Evolutionary conservation across 1,284 basidiomycete genomes (phyloP), one percentile per base, ranked within the genome.

Genomic region (Rhizoctonia solani): DNA sequence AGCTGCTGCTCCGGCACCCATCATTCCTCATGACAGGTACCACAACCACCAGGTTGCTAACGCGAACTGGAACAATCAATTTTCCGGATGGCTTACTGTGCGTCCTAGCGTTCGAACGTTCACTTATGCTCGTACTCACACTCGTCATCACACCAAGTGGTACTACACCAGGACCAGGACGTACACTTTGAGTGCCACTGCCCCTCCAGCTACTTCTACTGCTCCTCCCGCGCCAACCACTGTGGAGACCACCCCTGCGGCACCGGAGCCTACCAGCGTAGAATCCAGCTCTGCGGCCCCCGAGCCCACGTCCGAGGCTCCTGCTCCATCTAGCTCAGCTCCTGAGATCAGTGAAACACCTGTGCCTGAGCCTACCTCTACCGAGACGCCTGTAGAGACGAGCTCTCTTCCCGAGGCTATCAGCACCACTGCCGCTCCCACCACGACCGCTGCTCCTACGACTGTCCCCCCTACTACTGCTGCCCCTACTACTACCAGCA

Each of bases 61-160:
- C 5, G 29, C 49, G 13, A 25, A 56, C 25, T 56, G 54, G 54
- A 44, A 19, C 39, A 41, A 63, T 19, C 52, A 49, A 49, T 21
- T 41, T 8, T 56, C 54, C 13, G 6, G n/a, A 16, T 56, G 54
- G 54, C n/a, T 27, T 23, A 14, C 30, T 50, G 59, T 52, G 59
- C 59, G 59, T 63, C 59, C 59, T 34, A 34, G 34, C 21, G 47
- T 63, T 39, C 47, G 59, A 46, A 52, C 59, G 1, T 41, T 52
- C 23, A 39, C 46, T 34, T 42, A 32, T 49, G 52, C 47, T 37
- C 34, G 34, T 47, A 63, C 59, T 52, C 46, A 63, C 47, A 52
- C 47, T 52, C 44, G 19, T 16, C 56, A 59, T 32, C n/a, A 42
- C n/a, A 25, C 30, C 23, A 42, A 59, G 39, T 37, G 46, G 42